Base-by-base conservation (phyloP, 331 rosid species). In the Rosa hybrid region DNA sequence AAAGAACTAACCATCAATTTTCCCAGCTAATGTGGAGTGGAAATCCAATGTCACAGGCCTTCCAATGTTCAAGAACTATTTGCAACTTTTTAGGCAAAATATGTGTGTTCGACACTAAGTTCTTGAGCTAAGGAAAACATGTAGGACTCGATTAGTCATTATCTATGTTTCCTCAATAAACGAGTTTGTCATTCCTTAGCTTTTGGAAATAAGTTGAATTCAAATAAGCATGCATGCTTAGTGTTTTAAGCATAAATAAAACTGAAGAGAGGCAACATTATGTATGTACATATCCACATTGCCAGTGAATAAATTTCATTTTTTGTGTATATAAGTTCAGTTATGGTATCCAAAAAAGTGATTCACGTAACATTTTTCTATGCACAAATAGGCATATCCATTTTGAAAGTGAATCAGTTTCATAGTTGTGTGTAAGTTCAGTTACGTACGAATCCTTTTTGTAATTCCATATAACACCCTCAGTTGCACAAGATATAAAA, bases 1-100 rank as follows among this genome's bases (percentile, higher is more conserved):
- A 81, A 45, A 81, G 27, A 65, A 18, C 73, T 46, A 25, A 68
- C 41, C 46, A 76, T 34, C 76, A 53, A 8, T 20, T 68, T 2
- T 18, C 84, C n/a, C 16, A 44, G 21, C 18, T 53, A 8, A 25
- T n/a, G 65, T 68, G 81, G 81, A 21, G 68, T 16, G 27, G 54
- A 56, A 5, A 8, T 69, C 75, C 45, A 60, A 23, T 60, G n/a
- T 70, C 20, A 68, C 75, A 1, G 49, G 60, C 41, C 76, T 18
- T 21, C n/a, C 81, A 69, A 18, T 6, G n/a, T 69, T 42, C 76
- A 9, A 12, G 16, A 57, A 23, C 69, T 69, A 12, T 78, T 69
- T 56, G n/a, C 20, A 38, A 1, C 12, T 25, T 8, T 14, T 16
- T 12, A 7, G 16, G 7, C 6, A 21, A 59, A 8, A 59, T 18